Evolutionary conservation across 2,329 filamentous ascomycete species (phyloP), one percentile per base, ranked within the genome.

Genomic region (Incumbomyces delicatus): DNA sequence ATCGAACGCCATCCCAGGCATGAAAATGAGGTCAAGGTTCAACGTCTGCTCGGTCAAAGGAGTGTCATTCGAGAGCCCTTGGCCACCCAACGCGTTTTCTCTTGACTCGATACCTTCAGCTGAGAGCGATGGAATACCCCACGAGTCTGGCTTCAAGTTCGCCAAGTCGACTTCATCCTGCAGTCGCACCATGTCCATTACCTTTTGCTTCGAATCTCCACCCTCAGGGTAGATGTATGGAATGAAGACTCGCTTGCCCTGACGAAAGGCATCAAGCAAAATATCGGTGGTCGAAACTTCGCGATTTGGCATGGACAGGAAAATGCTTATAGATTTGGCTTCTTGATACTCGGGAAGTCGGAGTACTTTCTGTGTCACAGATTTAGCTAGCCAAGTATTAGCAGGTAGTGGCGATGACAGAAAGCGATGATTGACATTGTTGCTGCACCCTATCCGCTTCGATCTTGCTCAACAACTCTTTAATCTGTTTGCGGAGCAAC

Each of bases 101-200:
- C 89, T 77, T 50, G 72, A 66, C 40, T 73, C 63, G 2, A 94
- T 73, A 2, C 83, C 84, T 16, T 76, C 71, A 41, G 74, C 69
- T 50, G 79, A 74, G 48, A 94, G 77, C 29, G 85, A 90, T n/a
- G 92, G 92, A 53, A 98, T 98, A 8, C 88, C 89, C 92, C 92
- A 98, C 62, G 76, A 80, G 65, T 98, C 92, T 34, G 76, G 75
- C 59, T 80, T 68, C 50, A 96, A 71, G 18, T 77, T 77, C 53
- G 87, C 78, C 63, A 89, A 95, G 63, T 98, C 92, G 22, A 77
- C 68, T 42, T 87, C 64, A 20, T 80, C 82, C 47, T 74, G 70
- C 34, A 98, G 71, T 52, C 80, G 80, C 17, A 98, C 78, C 92
- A 98, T 96, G 60, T 95, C 88, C 92, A 98, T 98, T 45, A 92